These are phyloP conservation scores for Boletus albobrunnescens DNA, from an alignment of 1,284 basidiomycete species.

Conservation along the genomic window DNA sequence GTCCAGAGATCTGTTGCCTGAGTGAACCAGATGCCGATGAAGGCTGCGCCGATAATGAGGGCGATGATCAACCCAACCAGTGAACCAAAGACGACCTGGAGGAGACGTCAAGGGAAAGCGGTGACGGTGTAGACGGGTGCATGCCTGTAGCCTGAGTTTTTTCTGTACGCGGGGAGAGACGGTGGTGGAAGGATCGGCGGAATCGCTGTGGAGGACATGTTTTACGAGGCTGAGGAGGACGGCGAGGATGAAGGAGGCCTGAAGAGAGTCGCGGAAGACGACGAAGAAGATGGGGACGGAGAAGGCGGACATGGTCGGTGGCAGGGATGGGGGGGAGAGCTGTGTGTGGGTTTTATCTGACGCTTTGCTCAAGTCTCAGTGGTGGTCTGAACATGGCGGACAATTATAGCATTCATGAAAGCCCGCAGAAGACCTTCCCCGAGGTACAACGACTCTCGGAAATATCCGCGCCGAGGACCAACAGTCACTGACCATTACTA, in stretches of 20 bases:
- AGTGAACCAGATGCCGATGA: constrained; percentile 81
- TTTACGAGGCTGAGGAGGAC: constrained; percentile 83
- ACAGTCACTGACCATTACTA: no score
- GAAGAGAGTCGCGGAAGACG: constrained; percentile 84
- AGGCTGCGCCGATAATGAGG: constrained; percentile 71
- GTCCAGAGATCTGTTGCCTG: constrained; percentile 68
- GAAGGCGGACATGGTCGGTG: constrained; percentile 46
- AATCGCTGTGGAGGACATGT: constrained; percentile 57
- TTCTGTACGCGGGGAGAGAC: constrained; percentile 43
- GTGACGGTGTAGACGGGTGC: neutral
- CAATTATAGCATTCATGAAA: no score
- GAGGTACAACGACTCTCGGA: no score
- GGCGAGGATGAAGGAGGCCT: constrained; percentile 85
- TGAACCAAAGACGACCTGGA: constrained; percentile 80
- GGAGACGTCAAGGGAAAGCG: neutral
- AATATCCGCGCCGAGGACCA: no score
- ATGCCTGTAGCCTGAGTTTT: constrained; percentile 62
- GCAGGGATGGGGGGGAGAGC: neutral
- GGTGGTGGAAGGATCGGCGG: neutral
- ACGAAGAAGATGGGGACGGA: constrained; percentile 86
- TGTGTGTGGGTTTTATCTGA: constrained; percentile 20
- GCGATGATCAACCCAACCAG: constrained; percentile 72
- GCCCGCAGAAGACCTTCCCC: no score
- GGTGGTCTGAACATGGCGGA: no score
- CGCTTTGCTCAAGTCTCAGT: constrained; percentile 8